Base-by-base conservation (phyloP, 352 stramenopile species). In the Phytopythium sindhum region DNA sequence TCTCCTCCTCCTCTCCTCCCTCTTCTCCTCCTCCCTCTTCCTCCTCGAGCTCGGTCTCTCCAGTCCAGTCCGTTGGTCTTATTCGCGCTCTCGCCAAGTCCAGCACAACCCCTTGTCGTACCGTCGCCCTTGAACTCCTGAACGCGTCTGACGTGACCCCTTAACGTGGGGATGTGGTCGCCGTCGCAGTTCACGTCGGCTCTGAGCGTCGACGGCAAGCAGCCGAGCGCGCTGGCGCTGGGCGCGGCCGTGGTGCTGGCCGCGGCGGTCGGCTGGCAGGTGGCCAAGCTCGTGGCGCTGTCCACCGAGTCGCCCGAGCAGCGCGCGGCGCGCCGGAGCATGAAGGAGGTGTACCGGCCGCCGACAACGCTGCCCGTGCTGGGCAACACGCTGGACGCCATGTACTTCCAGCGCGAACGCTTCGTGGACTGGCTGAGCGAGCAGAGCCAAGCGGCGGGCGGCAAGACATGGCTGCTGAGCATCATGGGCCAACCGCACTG, bases 401-500 rank as follows among this genome's bases (percentile, higher is more conserved):
- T 78, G 64, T 51, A 71, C n/a, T 66, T 53, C 21, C 69, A 78
- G 42, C 62, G 33, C 7, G 61, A 66, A 12, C 59, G 65, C 5
- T 66, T 83, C 56, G 65, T 77, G 15, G 72, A 83, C 54, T 77
- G 70, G 61, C 58, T 81, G 47, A 60, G 57, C 4, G 70, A 83
- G 45, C 67, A 84, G 60, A 71, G 70, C 54, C 52, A 64, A 5
- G 28, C 64, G 7, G 62, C 72, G 29, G 57, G 48, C 21, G 72
- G 72, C 33, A 77, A 73, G 50, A 52, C 66, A 17, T 80, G 64
- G 69, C 59, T 67, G 33, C 58, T 75, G 67, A 69, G 26, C 33
- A 72, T 69, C 53, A 5, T 66, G 11, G 66, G 69, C 28, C 51
- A 64, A 41, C 63, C 69, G 17, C 66, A 48, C 19, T 66, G 44